phyloP scores from a whole-genome alignment of 805 yeast genomes.

The Suhomyces faveliae region DNA sequence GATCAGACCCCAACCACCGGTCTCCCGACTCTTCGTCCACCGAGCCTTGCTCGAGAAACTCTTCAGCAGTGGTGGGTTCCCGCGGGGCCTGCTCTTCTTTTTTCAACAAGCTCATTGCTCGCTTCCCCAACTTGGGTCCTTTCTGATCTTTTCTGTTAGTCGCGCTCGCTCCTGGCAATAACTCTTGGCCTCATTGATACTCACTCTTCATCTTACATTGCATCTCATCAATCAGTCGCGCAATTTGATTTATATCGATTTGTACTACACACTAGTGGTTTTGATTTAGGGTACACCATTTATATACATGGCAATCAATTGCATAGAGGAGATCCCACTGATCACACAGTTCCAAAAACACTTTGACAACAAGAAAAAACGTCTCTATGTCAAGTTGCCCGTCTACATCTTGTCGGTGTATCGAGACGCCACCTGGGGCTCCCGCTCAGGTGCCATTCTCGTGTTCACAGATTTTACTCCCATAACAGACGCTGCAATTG shows the following conservation, averaged over 20 bases:
- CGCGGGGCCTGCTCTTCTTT: conserved; percentile 8
- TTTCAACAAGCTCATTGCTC: conserved; percentile 11
- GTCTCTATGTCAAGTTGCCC: conserved; percentile 5
- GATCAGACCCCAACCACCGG: conserved; percentile 66
- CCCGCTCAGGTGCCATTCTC: conserved; percentile 1
- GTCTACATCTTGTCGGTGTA: conserved; percentile 9
- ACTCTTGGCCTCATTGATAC: background rate
- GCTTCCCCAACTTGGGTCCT: conserved; percentile 18
- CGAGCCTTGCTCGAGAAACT: conserved; percentile 54
- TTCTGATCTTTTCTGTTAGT: conserved; percentile 7
- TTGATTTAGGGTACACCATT: background rate
- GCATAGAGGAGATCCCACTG: background rate
- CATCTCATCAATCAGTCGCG: background rate
- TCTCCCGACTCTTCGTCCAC: conserved; percentile 74
- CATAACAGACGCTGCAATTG: conserved; percentile 3
- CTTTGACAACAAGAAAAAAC: background rate
- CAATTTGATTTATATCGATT: background rate
- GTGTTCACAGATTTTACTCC: conserved; percentile 12
- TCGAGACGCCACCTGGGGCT: conserved; percentile 5
- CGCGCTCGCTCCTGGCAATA: background rate
- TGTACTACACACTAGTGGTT: background rate
- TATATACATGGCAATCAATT: background rate
- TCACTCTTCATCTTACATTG: conserved; percentile 1
- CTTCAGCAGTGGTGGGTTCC: conserved; percentile 47
- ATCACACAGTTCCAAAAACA: background rate